A percentile compares a stretch with the other conserved stretches of the same genome.
Evolutionary conservation across 805 yeast genomes (phyloP).

Genomic region (Lipomyces sp.): DNA sequence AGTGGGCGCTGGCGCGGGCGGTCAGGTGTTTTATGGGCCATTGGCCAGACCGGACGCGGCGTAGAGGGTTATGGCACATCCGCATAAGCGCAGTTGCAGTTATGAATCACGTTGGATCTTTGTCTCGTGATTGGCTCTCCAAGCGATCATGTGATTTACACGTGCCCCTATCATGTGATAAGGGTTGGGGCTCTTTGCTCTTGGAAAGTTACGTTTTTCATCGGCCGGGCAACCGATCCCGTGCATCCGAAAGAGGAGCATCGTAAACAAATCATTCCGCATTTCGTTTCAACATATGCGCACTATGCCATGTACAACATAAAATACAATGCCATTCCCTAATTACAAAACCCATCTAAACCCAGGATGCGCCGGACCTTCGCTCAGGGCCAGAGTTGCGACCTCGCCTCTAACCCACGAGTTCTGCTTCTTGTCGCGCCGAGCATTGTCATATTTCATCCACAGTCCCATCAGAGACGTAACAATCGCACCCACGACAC

Average conservation of each 20-base stretch:
- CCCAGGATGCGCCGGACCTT: conserved; percentile 46
- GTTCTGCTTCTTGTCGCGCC: conserved; percentile 44
- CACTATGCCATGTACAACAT: too few relatives aligned
- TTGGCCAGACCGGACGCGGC: not conserved
- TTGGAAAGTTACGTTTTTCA: too few relatives aligned
- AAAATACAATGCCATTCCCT: too few relatives aligned
- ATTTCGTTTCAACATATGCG: too few relatives aligned
- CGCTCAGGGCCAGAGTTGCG: conserved; percentile 44
- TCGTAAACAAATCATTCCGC: too few relatives aligned
- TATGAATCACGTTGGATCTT: not conserved
- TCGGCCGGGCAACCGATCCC: too few relatives aligned
- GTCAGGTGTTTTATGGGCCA: not conserved
- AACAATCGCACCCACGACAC: conserved; percentile 44
- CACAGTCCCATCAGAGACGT: conserved; percentile 34
- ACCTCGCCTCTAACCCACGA: conserved; percentile 44
- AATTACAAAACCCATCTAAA: conserved; percentile 49
- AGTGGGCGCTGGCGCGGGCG: conserved; percentile 8
- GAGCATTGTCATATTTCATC: conserved; percentile 46
- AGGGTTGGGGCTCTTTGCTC: too few relatives aligned
- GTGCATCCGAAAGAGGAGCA: too few relatives aligned
- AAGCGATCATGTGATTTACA: too few relatives aligned
- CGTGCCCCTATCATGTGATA: too few relatives aligned
- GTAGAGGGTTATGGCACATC: not conserved
- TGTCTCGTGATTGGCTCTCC: too few relatives aligned
- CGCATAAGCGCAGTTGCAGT: not conserved